Conservation (phyloP, 305 asterid species). For the Rubia peregrina region DNA sequence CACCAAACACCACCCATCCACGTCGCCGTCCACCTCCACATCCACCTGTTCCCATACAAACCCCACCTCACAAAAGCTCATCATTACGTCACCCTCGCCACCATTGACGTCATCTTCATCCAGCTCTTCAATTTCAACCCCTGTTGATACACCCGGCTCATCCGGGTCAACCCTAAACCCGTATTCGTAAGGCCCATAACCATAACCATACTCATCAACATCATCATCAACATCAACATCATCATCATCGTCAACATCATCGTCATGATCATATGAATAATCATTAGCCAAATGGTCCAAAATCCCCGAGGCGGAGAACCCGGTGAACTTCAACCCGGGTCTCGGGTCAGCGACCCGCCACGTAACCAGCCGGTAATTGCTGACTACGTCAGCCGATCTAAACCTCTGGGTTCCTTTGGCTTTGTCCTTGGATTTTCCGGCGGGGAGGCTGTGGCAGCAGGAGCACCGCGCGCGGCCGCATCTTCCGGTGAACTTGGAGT, state of each 20-base stretch:
- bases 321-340: slow-evolving; percentile 36
- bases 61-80: slow-evolving; percentile 65
- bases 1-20: slow-evolving; percentile 64
- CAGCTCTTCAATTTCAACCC: slow-evolving; percentile 19
- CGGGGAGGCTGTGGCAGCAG: slow-evolving; percentile 52
- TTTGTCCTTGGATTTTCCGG: slow-evolving; percentile 56
- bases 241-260: slow-evolving; percentile 11
- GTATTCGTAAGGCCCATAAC: slow-evolving; percentile 11
- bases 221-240: no score
- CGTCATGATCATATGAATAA: background rate
- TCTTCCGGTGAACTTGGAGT: slow-evolving; percentile 74
- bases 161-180: slow-evolving; percentile 5
- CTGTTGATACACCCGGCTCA: background rate
- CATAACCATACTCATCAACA: slow-evolving; percentile 6
- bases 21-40: slow-evolving; percentile 29
- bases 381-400: slow-evolving; percentile 24
- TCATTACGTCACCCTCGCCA: slow-evolving; percentile 23
- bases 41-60: slow-evolving; percentile 36
- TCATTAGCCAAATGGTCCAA: slow-evolving; percentile 45
- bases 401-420: slow-evolving; percentile 55
- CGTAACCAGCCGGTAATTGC: slow-evolving; percentile 30
- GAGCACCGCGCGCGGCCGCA: slow-evolving; percentile 58
- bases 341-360: slow-evolving; percentile 50
- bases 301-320: slow-evolving; percentile 52
- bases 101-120: background rate